Base-by-base conservation (phyloP, 2,329 filamentous ascomycete species). In the Pyrenophora tritici-repentis region DNA sequence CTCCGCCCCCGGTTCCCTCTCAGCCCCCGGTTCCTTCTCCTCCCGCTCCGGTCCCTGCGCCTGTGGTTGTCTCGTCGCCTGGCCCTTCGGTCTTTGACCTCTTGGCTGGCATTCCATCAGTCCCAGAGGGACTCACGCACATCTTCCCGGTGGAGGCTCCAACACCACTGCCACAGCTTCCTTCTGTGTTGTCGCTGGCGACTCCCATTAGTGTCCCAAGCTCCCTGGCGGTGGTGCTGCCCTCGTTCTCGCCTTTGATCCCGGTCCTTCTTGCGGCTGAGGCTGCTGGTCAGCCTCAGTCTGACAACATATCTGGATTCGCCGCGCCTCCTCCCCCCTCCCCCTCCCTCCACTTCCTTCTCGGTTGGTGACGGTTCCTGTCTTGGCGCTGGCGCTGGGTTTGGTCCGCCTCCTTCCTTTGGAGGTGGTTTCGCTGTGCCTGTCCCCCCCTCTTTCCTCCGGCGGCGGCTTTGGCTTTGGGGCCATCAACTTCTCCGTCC, bases 281-380 rank as follows among this genome's bases (percentile, higher is more conserved):
- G 42, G 42, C 42, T 38, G 42, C 35, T 24, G 32, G 35, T 45
- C 36, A 45, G 42, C 34, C 42, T 34, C 33, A 45, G 34, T 10
- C 42, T 31, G 34, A 29, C 38, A 31, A 14, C 24, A 22, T 12
- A 9, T 29, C 34, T 38, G 34, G 42, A 44, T 13, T 31, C 16
- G 24, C n/a, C 10, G 22, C 34, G 12, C n/a, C 39, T 3, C 26
- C 9, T 13, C 24, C 26, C 17, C n/a, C 38, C 16, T 32, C 42
- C 42, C 2, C 36, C 14, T 26, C 7, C 13, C 20, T 17, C 45
- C 38, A 33, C 31, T 16, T 20, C 45, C 24, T 29, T 41, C 16
- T 4, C 37, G 22, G 20, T 35, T 29, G 26, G 26, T 13, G 9
- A 4, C 26, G 26, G 9, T 12, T 29, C 26, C 31, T 31, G 36